Conservation (phyloP, 2,329 filamentous ascomycete species). For the Didymella sp. region DNA sequence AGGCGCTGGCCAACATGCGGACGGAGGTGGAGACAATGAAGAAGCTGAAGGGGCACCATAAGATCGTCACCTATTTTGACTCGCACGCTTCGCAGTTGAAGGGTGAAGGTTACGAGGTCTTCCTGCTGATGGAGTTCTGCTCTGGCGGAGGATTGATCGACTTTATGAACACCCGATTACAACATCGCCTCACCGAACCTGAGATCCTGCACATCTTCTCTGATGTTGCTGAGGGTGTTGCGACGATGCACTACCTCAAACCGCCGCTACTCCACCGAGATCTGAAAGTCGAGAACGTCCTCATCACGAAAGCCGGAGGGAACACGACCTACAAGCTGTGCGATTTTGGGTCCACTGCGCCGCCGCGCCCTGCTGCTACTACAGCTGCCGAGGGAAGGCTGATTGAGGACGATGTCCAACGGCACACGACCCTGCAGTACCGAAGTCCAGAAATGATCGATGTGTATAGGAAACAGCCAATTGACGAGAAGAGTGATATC, state of each 20-base stretch:
- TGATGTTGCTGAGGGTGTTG: slow-evolving; percentile 93
- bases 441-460: slow-evolving; percentile 98
- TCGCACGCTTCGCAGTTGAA: slow-evolving; percentile 95
- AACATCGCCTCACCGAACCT: slow-evolving; percentile 94
- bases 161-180: slow-evolving; percentile 98
- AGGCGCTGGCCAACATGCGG: slow-evolving; percentile 92
- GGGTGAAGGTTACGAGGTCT: slow-evolving; percentile 95
- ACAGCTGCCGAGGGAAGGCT: slow-evolving; percentile 87
- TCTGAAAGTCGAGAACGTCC: slow-evolving; percentile 96
- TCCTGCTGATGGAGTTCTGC: slow-evolving; percentile 97
- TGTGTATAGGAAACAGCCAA: slow-evolving; percentile 93
- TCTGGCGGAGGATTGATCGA: slow-evolving; percentile 94
- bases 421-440: slow-evolving; percentile 96
- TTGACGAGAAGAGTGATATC: slow-evolving; percentile 98
- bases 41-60: slow-evolving; percentile 92
- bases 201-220: slow-evolving; percentile 97
- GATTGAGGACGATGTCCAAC: slow-evolving; percentile 96
- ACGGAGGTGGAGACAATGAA: slow-evolving; percentile 99
- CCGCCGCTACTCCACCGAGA: slow-evolving; percentile 91
- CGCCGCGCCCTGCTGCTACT: slow-evolving; percentile 81
- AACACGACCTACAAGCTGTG: slow-evolving; percentile 89
- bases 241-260: slow-evolving; percentile 98
- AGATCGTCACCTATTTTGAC: slow-evolving; percentile 98
- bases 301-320: slow-evolving; percentile 76
- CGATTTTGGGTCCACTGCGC: slow-evolving; percentile 93